Evolutionary conservation across 441 rosid genomes (phyloP).

Genomic region (Manihot esculenta): DNA sequence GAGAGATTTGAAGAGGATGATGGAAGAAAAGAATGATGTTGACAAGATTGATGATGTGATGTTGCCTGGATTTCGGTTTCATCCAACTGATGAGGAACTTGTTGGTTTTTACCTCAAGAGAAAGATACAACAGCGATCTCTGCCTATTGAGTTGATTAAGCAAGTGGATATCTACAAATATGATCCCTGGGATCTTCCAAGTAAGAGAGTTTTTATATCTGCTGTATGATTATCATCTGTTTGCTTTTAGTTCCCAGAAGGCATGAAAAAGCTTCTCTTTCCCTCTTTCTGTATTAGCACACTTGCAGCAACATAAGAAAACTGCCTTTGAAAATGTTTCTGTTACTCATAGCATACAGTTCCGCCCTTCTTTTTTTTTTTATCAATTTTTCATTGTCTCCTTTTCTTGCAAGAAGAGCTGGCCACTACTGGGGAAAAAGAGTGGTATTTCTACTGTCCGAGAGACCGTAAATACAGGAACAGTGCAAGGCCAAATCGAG

Average conservation of each 20-base stretch:
- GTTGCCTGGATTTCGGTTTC: slow-evolving; percentile 90
- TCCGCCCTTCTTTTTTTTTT: no score
- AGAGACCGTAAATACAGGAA: slow-evolving; percentile 89
- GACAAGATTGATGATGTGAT: slow-evolving; percentile 69
- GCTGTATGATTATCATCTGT: no score
- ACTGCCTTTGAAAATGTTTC: no score
- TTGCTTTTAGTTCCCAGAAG: no score
- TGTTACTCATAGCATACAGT: no score
- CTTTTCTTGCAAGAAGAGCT: slow-evolving; percentile 39
- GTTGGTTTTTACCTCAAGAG: slow-evolving; percentile 79
- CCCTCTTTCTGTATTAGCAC: no score
- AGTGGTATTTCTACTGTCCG: slow-evolving; percentile 91
- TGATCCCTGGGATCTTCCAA: slow-evolving; percentile 98
- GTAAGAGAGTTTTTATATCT: slow-evolving; percentile 39
- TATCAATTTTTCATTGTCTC: no score
- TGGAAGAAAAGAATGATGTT: slow-evolving; percentile 56
- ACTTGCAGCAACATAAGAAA: no score
- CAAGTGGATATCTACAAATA: slow-evolving; percentile 88
- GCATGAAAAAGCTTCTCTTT: no score
- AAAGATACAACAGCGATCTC: slow-evolving; percentile 63
- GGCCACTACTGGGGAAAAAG: slow-evolving; percentile 78
- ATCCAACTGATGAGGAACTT: slow-evolving; percentile 96
- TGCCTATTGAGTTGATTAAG: slow-evolving; percentile 83
- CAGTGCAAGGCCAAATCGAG: slow-evolving; percentile 86
- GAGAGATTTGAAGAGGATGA: slow-evolving; percentile 16